These are phyloP conservation scores for Wickerhamomyces chaumierensis DNA, from an alignment of 805 yeast species.

Conservation along the genomic window DNA sequence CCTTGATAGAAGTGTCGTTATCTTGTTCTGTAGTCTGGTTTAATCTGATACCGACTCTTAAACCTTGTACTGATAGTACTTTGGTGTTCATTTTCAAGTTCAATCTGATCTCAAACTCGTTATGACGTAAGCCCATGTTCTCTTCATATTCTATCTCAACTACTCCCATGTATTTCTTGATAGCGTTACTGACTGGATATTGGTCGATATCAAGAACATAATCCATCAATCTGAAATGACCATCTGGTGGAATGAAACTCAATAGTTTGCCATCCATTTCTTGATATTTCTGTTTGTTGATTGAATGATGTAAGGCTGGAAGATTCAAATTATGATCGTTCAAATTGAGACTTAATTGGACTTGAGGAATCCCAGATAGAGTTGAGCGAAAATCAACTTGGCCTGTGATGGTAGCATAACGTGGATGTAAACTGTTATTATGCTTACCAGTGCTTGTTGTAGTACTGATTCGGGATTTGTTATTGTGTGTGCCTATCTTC, in stretches of 20 bases:
- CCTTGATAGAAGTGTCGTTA: conserved; percentile 35
- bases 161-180: conserved; percentile 17
- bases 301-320: conserved; percentile 65
- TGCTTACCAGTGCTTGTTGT: too few relatives aligned
- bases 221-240: conserved; percentile 47
- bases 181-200: conserved; percentile 8
- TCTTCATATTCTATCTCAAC: conserved; percentile 20
- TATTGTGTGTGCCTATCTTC: conserved; percentile 10
- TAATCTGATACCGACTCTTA: conserved; percentile 27
- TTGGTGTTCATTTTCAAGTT: conserved; percentile 26
- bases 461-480: too few relatives aligned
- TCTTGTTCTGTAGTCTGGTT: conserved; percentile 15
- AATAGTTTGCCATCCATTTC: conserved; percentile 30
- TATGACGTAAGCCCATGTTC: conserved; percentile 23
- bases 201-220: conserved; percentile 47
- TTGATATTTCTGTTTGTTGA: conserved; percentile 43
- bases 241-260: conserved; percentile 85
- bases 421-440: conserved; percentile 23
- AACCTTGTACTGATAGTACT: conserved; percentile 35
- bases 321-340: conserved; percentile 36
- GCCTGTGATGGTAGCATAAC: conserved; percentile 52
- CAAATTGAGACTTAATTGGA: conserved; percentile 42
- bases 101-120: conserved; percentile 27
- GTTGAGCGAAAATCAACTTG: conserved; percentile 49
- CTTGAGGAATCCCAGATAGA: conserved; percentile 68